Conservation (phyloP, 805 yeast species). For the Allodekkera sacchari region DNA sequence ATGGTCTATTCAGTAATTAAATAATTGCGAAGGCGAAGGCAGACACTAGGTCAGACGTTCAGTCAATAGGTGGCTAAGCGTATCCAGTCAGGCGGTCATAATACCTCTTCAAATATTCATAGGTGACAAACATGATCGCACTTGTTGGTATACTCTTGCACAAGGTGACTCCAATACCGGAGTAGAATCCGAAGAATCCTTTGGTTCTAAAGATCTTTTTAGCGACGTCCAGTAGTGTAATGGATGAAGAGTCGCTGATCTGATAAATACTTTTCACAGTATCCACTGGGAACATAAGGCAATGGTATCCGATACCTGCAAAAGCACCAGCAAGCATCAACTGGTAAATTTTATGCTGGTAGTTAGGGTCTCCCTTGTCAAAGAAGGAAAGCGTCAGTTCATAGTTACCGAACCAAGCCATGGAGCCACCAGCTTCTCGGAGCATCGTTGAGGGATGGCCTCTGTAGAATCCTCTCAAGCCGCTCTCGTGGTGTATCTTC, state of each 20-base stretch:
- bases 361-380: conserved; percentile 14
- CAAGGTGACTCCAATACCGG: conserved; percentile 79
- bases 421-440: conserved; percentile 84
- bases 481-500: conserved; percentile 36
- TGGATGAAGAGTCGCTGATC: conserved; percentile 27
- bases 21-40: no score
- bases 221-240: conserved; percentile 29
- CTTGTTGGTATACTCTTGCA: conserved; percentile 83
- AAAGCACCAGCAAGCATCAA: conserved; percentile 70
- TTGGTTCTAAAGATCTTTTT: conserved; percentile 34
- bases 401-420: conserved; percentile 91
- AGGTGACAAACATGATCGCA: conserved; percentile 75
- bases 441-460: conserved; percentile 78
- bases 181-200: conserved; percentile 68
- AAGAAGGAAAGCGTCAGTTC: conserved; percentile 43
- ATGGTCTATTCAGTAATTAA: no score
- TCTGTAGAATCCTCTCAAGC: conserved; percentile 72
- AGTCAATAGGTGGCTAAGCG: no score
- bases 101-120: conserved; percentile 49
- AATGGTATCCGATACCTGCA: conserved; percentile 79
- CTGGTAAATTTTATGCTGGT: conserved; percentile 36
- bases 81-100: conserved; percentile 8
- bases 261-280: conserved; percentile 85
- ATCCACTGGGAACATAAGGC: conserved; percentile 81
- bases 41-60: no score